Percentiles rank a stretch among this genome's conserved stretches.
Evolutionary conservation across 164 flowering plant species (phyloP).

Genomic region (Aristolochia californica): DNA sequence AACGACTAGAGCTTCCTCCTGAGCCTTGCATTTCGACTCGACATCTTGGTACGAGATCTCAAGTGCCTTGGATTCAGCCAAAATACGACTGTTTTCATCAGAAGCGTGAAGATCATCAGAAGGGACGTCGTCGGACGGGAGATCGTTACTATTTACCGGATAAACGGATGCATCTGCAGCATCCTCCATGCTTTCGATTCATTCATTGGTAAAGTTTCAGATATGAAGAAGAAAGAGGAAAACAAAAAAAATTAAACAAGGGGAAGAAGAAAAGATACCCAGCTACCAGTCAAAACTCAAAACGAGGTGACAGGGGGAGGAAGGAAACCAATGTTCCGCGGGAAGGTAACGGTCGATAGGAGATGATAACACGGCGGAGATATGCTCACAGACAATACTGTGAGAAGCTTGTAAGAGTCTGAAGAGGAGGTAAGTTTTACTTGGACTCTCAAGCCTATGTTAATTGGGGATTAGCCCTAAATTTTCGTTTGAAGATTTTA

Average conservation of each 20-base stretch:
- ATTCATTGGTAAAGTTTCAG: constrained; percentile 1
- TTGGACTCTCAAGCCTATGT: too few species aligned
- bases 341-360: too few species aligned
- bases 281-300: constrained; percentile 18
- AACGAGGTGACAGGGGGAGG: constrained; percentile 4
- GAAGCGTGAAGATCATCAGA: background rate
- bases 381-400: too few species aligned
- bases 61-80: constrained; percentile 22
- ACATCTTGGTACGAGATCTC: constrained; percentile 10
- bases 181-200: constrained; percentile 13
- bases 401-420: too few species aligned
- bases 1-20: constrained; percentile 14
- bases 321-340: too few species aligned
- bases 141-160: constrained; percentile 6
- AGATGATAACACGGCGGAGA: too few species aligned
- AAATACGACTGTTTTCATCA: constrained; percentile 13
- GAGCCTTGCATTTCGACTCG: constrained; percentile 12
- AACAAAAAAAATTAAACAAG: background rate
- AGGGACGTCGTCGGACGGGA: background rate
- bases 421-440: too few species aligned
- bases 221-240: background rate
- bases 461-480: too few species aligned
- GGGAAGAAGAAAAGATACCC: background rate
- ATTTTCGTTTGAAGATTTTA: too few species aligned
- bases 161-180: background rate